Conservation (phyloP, 441 rosid genomes). For the Erodium moschatum region DNA sequence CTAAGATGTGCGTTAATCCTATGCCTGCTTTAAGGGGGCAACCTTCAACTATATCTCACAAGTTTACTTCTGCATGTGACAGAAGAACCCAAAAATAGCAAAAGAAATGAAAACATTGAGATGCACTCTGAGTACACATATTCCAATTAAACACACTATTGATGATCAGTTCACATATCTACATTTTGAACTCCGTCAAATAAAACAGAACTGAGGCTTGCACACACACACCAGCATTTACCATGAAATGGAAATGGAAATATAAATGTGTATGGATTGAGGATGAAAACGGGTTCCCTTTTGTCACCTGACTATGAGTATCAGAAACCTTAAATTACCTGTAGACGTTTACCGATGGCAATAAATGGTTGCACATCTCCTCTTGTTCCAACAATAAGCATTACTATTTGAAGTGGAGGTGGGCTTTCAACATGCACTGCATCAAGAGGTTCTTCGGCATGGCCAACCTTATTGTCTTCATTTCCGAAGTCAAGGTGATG, state of each 20-base stretch:
- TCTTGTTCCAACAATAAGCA: slow-evolving; percentile 94
- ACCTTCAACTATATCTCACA: not conserved
- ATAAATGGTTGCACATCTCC: slow-evolving; percentile 98
- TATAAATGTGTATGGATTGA: not conserved
- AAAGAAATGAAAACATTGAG: too few species aligned
- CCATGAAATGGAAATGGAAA: not conserved
- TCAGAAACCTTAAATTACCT: slow-evolving; percentile 35
- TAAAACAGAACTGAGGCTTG: too few species aligned
- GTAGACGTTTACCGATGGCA: slow-evolving; percentile 88
- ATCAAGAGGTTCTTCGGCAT: slow-evolving; percentile 33
- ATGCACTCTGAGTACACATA: too few species aligned
- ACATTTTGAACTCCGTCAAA: too few species aligned
- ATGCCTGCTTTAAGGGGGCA: not conserved
- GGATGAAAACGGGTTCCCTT: not conserved
- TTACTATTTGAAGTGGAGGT: slow-evolving; percentile 83
- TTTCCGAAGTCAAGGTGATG: slow-evolving; percentile 30
- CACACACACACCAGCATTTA: too few species aligned
- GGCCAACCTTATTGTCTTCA: slow-evolving; percentile 29
- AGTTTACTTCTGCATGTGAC: too few species aligned
- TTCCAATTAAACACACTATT: too few species aligned
- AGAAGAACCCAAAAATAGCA: too few species aligned
- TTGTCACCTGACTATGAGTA: not conserved
- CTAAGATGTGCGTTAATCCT: not conserved
- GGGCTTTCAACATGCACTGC: slow-evolving; percentile 44
- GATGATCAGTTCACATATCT: too few species aligned